Evolutionary conservation across 352 stramenopile genomes (phyloP), one percentile per base, ranked within the genome.

Genomic region (Pythium graminicola): DNA sequence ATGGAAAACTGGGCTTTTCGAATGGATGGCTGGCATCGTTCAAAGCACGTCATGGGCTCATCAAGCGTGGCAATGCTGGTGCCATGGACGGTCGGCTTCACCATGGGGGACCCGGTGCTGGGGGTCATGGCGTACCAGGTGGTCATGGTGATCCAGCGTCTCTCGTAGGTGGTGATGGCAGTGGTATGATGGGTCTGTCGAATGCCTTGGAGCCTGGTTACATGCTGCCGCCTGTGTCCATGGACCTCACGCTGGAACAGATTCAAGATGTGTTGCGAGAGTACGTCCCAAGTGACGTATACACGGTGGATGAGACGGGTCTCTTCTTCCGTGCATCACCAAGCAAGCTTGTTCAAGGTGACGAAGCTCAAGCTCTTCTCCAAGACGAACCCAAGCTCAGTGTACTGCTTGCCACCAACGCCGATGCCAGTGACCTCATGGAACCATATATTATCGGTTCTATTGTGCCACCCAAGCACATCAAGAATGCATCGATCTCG

Each of bases 1-100:
- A 90, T 19, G 81, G 78, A 28, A 90, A 91, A 48, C 58, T 93
- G 4, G 78, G 77, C 41, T 93, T 91, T 63, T 93, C 82, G 4
- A 93, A 93, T 56, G 82, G 82, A 32, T 93, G 82, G 82, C 64
- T 93, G 43, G 79, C 78, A 47, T 88, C 74, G 17, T 93, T 93
- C 60, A 91, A 91, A 64, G 75, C 81, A 22, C 80, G 82, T 28
- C 82, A 93, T 54, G 82, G 81, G 10, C 76, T 91, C 38, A 80
- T 88, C 67, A 86, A 87, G 59, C 76, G 78, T 36, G 55, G 64
- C 3, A 73, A 58, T 16, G 26, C 6, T 32, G 56, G 27, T 23
- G 35, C 48, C 27, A 49, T 48, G 53, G 69, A 83, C 54, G 48
- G 33, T 14, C 59, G 52, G 22, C 32, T 57, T 26, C 54, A 60